Base-by-base conservation (phyloP, 495 filamentous ascomycete genomes). In the Elasticomyces elasticus region DNA sequence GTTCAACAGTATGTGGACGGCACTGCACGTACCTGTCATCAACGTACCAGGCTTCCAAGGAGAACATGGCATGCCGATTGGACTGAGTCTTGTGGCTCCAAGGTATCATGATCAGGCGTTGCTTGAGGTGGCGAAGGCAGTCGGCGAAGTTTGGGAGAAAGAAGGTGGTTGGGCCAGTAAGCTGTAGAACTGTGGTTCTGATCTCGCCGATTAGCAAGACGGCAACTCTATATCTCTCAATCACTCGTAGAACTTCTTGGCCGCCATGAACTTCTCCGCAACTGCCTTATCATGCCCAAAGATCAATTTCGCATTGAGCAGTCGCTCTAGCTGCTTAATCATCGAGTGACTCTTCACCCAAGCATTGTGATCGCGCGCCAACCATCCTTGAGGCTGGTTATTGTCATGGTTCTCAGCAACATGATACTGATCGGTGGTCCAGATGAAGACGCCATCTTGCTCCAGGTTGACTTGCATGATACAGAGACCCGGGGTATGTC, bases 41-140 rank as follows among this genome's bases (percentile, higher is more conserved):
- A 75, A 78, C 45, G 57, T 79, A 5, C 75, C 75, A 0, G 76
- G 72, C 0, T 77, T 79, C 52, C 65, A 66, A 30, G 74, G 75
- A 1, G 67, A 63, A 37, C 68, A 73, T 44, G 71, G 69, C 4
- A 66, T 78, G 70, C 75, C 75, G 0, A 66, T 79, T 41, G 75
- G 75, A 1, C 55, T 78, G 42, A 74, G 72, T 0, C 53, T 74
- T 15, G 69, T 77, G 10, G 66, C 62, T 13, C 62, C 67, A 6
- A 59, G 75, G 50, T 78, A 73, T 59, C 57, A 57, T 27, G 76
- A 79, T 58, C 60, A 65, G 43, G 69, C 69, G 54, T 52, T 77
- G 47, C 59, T 79, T 35, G 45, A 57, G n/a, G 71, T 71, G 2
- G 66, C 69, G 2, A 69, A 71, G 33, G 63, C 62, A 15, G 63